Percentiles rank a stretch among this genome's conserved stretches.
phyloP scores from a whole-genome alignment of 2,329 filamentous ascomycete genomes.

The Corynespora cassiicola region DNA sequence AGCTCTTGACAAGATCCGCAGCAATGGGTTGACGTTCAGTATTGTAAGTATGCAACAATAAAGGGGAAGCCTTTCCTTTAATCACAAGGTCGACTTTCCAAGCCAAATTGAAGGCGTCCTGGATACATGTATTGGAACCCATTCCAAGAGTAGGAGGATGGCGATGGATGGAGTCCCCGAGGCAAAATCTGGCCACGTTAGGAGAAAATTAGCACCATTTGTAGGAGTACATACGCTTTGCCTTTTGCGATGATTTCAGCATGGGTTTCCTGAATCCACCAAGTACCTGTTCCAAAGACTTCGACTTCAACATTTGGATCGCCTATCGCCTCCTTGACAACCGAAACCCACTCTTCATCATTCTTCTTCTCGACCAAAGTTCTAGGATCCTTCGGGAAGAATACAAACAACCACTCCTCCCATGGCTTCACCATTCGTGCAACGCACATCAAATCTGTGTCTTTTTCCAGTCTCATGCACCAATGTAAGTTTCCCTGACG shows the following conservation, averaged over 20 bases:
- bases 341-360: constrained; percentile 16
- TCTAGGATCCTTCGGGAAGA: constrained; percentile 17
- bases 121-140: constrained; percentile 37
- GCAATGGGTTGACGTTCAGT: constrained; percentile 42
- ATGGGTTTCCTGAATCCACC: too few species aligned
- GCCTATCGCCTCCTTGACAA: constrained; percentile 14
- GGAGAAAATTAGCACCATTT: too few species aligned
- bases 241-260: too few species aligned
- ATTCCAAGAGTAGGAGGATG: constrained; percentile 32
- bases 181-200: too few species aligned
- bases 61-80: constrained; percentile 26
- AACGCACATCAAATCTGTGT: constrained; percentile 58
- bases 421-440: constrained; percentile 69
- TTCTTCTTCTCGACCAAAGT: constrained; percentile 6
- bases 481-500: constrained; percentile 67
- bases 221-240: too few species aligned
- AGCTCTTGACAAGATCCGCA: constrained; percentile 15
- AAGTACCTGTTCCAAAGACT: too few species aligned
- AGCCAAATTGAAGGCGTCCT: constrained; percentile 47
- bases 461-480: constrained; percentile 62
- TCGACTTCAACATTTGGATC: constrained; percentile 15
- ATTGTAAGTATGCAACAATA: constrained; percentile 36
- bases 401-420: constrained; percentile 60
- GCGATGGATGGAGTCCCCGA: constrained; percentile 27
- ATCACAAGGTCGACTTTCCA: constrained; percentile 46